Evolutionary conservation across 1,284 basidiomycete genomes (phyloP).

Genomic region (Cryptococcus hybrid): DNA sequence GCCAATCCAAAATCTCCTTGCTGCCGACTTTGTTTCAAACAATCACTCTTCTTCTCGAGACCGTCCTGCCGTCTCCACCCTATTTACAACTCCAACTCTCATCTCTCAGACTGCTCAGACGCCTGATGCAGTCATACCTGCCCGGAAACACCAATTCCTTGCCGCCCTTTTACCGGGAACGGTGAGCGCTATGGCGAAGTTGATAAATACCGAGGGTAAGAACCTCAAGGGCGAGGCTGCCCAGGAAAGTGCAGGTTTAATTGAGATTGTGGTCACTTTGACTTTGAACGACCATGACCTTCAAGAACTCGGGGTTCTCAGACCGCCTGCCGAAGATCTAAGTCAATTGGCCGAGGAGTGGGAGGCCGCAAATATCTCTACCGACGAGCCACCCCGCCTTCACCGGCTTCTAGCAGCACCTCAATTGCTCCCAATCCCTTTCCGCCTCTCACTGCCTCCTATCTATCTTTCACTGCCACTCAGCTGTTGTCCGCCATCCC

Average conservation of each 20-base stretch:
- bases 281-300: conserved; percentile 63
- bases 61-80: conserved; percentile 55
- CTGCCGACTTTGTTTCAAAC: conserved; percentile 80
- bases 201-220: conserved; percentile 49
- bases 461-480: conserved; percentile 47
- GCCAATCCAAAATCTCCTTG: conserved; percentile 52
- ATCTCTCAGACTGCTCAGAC: conserved; percentile 61
- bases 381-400: background rate
- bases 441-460: conserved; percentile 43
- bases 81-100: conserved; percentile 62
- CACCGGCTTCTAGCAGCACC: conserved; percentile 12
- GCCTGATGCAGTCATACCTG: conserved; percentile 63
- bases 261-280: conserved; percentile 50
- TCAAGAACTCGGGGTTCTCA: conserved; percentile 58
- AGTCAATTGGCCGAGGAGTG: conserved; percentile 38
- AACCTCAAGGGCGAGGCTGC: conserved; percentile 47
- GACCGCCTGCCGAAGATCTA: conserved; percentile 53
- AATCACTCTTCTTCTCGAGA: conserved; percentile 64
- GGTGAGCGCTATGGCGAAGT: conserved; percentile 68
- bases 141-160: conserved; percentile 55
- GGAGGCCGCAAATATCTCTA: conserved; percentile 9
- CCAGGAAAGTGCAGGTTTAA: conserved; percentile 60
- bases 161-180: conserved; percentile 74
- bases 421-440: conserved; percentile 26
- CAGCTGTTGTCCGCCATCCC: conserved; percentile 46